A percentile compares a stretch with the other conserved stretches of the same genome.
Evolutionary conservation across 2,329 filamentous ascomycete species (phyloP).

Genomic region (Paraphoma chrysanthemicola): DNA sequence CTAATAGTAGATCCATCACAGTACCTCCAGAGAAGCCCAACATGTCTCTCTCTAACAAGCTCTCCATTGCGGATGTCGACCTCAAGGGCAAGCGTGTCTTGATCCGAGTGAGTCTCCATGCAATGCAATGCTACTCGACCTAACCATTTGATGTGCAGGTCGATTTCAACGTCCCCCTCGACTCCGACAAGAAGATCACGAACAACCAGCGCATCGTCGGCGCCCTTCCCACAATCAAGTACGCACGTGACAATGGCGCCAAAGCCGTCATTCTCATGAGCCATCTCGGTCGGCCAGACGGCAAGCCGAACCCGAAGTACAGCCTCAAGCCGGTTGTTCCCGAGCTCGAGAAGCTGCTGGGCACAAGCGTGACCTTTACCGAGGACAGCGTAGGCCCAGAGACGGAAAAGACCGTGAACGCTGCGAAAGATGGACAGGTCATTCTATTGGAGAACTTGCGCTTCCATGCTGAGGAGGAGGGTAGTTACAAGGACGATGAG

Average conservation of each 20-base stretch:
- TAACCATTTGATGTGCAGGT: constrained; percentile 65
- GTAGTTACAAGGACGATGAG: constrained; percentile 88
- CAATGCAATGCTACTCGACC: constrained; percentile 7
- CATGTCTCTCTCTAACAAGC: constrained; percentile 99
- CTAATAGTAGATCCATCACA: constrained; percentile 24
- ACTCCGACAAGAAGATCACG: constrained; percentile 90
- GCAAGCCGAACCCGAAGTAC: constrained; percentile 89
- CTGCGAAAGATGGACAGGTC: constrained; percentile 80
- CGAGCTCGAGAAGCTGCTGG: constrained; percentile 89
- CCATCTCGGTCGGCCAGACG: constrained; percentile 94
- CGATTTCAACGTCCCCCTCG: constrained; percentile 99
- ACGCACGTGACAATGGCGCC: constrained; percentile 87
- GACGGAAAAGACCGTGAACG: constrained; percentile 88
- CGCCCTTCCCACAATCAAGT: constrained; percentile 93
- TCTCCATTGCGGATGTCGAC: constrained; percentile 94
- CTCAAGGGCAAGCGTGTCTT: constrained; percentile 98
- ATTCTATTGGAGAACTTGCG: constrained; percentile 96
- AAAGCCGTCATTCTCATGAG: constrained; percentile 98
- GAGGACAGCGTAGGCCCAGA: constrained; percentile 89
- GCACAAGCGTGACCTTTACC: constrained; percentile 84
- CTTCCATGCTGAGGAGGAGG: constrained; percentile 98
- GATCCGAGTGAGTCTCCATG: constrained; percentile 76
- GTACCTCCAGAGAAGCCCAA: constrained; percentile 17
- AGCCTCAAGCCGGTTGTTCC: constrained; percentile 89
- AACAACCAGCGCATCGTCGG: constrained; percentile 99